phyloP scores from a whole-genome alignment of 2,329 filamentous ascomycete genomes.

The Ophiostoma triangulosporum region DNA sequence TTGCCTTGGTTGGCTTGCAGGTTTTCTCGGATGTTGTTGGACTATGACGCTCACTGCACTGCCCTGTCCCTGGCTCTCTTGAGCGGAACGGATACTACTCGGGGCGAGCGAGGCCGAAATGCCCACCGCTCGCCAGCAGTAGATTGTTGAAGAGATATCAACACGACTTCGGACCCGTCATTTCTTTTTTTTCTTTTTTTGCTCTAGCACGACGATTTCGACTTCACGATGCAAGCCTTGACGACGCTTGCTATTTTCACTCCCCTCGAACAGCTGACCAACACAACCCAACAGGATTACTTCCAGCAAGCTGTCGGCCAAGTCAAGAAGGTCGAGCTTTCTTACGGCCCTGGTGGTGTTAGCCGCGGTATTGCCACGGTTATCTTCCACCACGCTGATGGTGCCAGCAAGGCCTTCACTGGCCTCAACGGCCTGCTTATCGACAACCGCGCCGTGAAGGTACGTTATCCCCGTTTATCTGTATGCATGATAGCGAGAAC shows the following conservation, averaged over 20 bases:
- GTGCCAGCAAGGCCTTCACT: conserved; percentile 71
- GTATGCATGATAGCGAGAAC: too few species aligned
- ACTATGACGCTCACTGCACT: conserved; percentile 21
- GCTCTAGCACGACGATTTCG: conserved; percentile 8
- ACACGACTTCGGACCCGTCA: not conserved
- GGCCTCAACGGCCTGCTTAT: conserved; percentile 81
- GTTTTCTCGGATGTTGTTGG: not conserved
- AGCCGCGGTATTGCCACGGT: conserved; percentile 90
- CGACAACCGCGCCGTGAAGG: conserved; percentile 83
- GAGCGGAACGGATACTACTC: not conserved
- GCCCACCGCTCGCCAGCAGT: not conserved
- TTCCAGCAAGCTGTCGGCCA: conserved; percentile 77
- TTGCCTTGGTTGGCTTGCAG: not conserved
- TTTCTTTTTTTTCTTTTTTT: not conserved
- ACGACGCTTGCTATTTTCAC: conserved; percentile 33
- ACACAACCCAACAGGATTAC: conserved; percentile 71
- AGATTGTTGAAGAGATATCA: not conserved
- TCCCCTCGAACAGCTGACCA: conserved; percentile 49
- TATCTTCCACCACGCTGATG: conserved; percentile 67
- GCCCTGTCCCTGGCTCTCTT: conserved; percentile 20
- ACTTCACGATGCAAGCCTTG: conserved; percentile 18
- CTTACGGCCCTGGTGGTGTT: conserved; percentile 81
- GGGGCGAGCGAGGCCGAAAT: conserved; percentile 1
- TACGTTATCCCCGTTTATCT: too few species aligned
- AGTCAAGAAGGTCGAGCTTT: conserved; percentile 82